Evolutionary conservation across 2,329 filamentous ascomycete species (phyloP).

Genomic region (Kalmusia sp.): DNA sequence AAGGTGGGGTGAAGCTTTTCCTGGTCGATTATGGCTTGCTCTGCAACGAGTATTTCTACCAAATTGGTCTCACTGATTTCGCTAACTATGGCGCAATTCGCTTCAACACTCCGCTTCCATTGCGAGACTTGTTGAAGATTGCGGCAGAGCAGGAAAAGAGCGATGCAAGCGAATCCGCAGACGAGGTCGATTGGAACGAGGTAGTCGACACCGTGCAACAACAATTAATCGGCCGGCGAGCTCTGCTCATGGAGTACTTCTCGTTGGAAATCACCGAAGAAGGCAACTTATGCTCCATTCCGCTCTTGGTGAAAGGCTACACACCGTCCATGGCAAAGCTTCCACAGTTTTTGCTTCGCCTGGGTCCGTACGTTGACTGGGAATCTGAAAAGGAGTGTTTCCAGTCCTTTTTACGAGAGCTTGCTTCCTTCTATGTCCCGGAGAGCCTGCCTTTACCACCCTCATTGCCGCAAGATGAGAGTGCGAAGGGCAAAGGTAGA

Average conservation of each 20-base stretch:
- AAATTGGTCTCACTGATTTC: slow-evolving; percentile 92
- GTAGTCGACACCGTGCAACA: slow-evolving; percentile 70
- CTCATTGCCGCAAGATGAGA: slow-evolving; percentile 47
- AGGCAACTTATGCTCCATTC: slow-evolving; percentile 79
- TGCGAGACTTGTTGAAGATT: slow-evolving; percentile 74
- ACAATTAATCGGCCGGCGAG: slow-evolving; percentile 75
- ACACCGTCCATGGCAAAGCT: slow-evolving; percentile 85
- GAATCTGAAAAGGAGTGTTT: slow-evolving; percentile 85
- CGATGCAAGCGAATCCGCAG: slow-evolving; percentile 44
- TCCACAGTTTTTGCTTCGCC: slow-evolving; percentile 82
- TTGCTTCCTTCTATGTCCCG: slow-evolving; percentile 89
- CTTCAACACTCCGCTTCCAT: slow-evolving; percentile 76
- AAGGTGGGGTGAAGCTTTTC: slow-evolving; percentile 90
- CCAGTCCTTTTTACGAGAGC: slow-evolving; percentile 79
- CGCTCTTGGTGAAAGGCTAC: slow-evolving; percentile 88
- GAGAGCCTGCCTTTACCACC: slow-evolving; percentile 73
- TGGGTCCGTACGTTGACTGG: slow-evolving; percentile 92
- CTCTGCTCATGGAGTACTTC: slow-evolving; percentile 95
- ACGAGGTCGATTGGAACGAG: slow-evolving; percentile 70
- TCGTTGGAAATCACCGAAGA: slow-evolving; percentile 79
- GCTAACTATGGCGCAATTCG: slow-evolving; percentile 89
- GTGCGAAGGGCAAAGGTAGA: slow-evolving; percentile 37
- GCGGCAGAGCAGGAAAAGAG: slow-evolving; percentile 75
- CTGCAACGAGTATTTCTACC: slow-evolving; percentile 91
- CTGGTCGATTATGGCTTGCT: slow-evolving; percentile 91